phyloP scores from a whole-genome alignment of 768 basidiomycete genomes.

The Termitomyces sp. region DNA sequence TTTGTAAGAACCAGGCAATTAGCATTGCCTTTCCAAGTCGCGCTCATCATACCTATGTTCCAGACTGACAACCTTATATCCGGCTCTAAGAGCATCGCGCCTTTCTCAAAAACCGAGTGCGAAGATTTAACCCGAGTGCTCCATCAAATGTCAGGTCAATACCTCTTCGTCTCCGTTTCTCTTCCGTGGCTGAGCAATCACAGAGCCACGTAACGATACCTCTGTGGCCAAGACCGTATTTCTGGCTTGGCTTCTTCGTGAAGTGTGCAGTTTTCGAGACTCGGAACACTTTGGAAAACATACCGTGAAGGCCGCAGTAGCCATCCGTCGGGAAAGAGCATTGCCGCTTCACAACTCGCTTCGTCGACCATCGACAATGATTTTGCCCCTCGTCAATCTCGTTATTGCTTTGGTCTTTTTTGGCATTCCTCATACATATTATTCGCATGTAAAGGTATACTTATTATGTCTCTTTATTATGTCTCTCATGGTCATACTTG shows the following conservation, averaged over 20 bases:
- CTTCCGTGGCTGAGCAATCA: neutral
- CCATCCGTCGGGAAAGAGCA: constrained; percentile 17
- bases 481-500: neutral
- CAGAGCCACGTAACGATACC: constrained; percentile 28
- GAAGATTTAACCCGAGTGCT: constrained; percentile 43
- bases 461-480: too few species aligned
- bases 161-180: neutral
- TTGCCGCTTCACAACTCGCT: constrained; percentile 6
- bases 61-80: constrained; percentile 48
- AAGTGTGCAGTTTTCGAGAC: constrained; percentile 47
- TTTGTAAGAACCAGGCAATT: constrained; percentile 25
- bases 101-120: constrained; percentile 53
- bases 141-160: constrained; percentile 29
- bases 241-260: constrained; percentile 47
- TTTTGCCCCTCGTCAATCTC: constrained; percentile 28
- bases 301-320: constrained; percentile 29
- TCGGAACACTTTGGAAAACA: constrained; percentile 41
- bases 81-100: constrained; percentile 38
- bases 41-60: neutral
- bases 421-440: constrained; percentile 49
- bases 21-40: neutral
- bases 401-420: constrained; percentile 44
- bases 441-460: constrained; percentile 40
- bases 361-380: constrained; percentile 18
- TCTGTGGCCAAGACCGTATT: constrained; percentile 42